Conservation (phyloP, 345 rosid species). For the Linum tenue region DNA sequence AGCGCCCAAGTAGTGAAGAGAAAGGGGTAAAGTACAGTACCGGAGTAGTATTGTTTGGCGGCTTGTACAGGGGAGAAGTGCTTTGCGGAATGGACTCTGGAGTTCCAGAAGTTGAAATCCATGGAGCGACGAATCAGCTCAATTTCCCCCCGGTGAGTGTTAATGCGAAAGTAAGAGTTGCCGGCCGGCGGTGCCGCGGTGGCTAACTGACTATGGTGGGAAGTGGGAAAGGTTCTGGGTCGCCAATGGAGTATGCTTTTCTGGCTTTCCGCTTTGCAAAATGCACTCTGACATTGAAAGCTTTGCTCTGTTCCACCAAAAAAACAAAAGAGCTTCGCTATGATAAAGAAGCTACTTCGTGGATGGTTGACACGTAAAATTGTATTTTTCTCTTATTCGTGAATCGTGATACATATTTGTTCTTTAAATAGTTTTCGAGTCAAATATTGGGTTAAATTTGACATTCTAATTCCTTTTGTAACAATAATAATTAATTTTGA, state of each 20-base stretch:
- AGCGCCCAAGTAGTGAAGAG: neutral
- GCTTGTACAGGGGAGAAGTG: constrained; percentile 27
- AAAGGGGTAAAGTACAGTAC: constrained; percentile 14
- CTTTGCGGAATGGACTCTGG: constrained; percentile 32
- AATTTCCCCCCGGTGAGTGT: constrained; percentile 1
- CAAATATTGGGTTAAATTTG: too few relatives aligned
- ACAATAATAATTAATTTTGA: too few relatives aligned
- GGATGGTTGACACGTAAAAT: constrained; percentile 24
- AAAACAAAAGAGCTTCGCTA: too few relatives aligned
- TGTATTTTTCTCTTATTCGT: neutral
- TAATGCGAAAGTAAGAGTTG: neutral
- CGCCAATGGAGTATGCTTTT: neutral
- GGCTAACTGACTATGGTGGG: neutral
- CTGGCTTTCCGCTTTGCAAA: neutral
- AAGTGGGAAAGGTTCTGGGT: neutral
- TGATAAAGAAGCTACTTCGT: constrained; percentile 8
- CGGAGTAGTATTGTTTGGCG: constrained; percentile 18
- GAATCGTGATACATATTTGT: too few relatives aligned
- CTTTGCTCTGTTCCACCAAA: constrained; percentile 10
- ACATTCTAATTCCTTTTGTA: too few relatives aligned
- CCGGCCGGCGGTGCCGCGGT: constrained; percentile 10
- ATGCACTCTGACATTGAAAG: constrained; percentile 4
- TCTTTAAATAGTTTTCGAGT: too few relatives aligned
- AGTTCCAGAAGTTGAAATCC: constrained; percentile 40
- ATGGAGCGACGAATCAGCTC: constrained; percentile 14